Evolutionary conservation across 352 stramenopile species (phyloP).

Genomic region (Pythium vanterpoolii): DNA sequence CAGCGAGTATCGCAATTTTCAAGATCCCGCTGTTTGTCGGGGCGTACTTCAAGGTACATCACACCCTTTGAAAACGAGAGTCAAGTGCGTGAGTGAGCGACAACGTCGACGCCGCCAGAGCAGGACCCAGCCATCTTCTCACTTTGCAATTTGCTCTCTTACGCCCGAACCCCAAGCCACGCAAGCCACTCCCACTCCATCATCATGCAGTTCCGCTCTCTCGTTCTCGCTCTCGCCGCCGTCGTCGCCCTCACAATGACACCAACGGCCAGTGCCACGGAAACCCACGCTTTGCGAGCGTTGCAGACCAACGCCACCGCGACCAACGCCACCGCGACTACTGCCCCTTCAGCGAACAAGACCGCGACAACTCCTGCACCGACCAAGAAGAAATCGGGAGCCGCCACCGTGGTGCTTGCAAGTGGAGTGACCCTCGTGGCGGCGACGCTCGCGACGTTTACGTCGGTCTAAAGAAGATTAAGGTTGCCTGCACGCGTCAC

Average conservation of each 20-base stretch:
- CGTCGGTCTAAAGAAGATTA: neutral
- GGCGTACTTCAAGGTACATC: no score
- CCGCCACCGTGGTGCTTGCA: neutral
- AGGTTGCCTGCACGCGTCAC: neutral
- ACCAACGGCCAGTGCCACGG: neutral
- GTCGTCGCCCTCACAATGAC: neutral
- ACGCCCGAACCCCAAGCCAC: neutral
- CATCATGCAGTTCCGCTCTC: neutral
- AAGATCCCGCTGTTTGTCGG: no score
- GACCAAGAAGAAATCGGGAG: constrained; percentile 1
- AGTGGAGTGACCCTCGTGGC: neutral
- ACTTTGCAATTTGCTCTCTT: neutral
- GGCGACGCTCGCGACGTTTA: neutral
- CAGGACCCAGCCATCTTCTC: neutral
- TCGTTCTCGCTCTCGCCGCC: neutral
- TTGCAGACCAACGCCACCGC: neutral
- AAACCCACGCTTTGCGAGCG: neutral
- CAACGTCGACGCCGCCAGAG: no score
- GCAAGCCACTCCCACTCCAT: neutral
- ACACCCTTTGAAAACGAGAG: no score
- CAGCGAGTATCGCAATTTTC: no score
- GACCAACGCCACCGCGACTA: neutral
- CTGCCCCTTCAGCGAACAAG: no score
- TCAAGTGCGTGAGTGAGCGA: no score
- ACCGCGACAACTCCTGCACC: neutral